These are phyloP conservation scores for Coemansia pectinata DNA, from an alignment of 192 early-diverging fungal species.

Conservation along the genomic window DNA sequence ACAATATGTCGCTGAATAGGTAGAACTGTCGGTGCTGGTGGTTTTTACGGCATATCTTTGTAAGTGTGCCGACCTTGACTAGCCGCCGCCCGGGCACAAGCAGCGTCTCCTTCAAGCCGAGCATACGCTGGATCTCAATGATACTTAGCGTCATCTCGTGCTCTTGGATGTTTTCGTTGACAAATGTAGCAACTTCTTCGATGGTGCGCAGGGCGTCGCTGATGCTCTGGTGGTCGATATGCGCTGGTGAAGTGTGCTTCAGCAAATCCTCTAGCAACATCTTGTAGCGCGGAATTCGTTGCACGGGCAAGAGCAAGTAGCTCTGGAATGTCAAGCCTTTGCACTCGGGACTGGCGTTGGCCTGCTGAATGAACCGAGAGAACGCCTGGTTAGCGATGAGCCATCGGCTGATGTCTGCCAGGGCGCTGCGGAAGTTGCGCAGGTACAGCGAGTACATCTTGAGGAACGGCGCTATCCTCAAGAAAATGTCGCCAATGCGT, in stretches of 20 bases:
- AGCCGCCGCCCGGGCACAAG: constrained; percentile 69
- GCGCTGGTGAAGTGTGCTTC: constrained; percentile 51
- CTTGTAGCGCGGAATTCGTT: constrained; percentile 55
- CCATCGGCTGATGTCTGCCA: constrained; percentile 42
- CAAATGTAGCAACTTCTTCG: constrained; percentile 68
- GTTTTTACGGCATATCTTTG: constrained; percentile 74
- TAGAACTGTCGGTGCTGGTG: constrained; percentile 73
- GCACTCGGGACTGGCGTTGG: constrained; percentile 44
- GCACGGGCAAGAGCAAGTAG: constrained; percentile 57
- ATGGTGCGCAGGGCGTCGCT: constrained; percentile 46
- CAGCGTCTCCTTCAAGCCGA: constrained; percentile 71
- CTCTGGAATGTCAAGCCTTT: constrained; percentile 57
- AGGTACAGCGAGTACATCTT: constrained; percentile 60
- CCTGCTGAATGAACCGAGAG: constrained; percentile 41
- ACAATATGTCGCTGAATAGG: constrained; percentile 75
- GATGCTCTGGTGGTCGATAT: constrained; percentile 54
- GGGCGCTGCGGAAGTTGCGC: constrained; percentile 57
- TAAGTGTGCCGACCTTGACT: constrained; percentile 63
- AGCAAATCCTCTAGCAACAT: constrained; percentile 58
- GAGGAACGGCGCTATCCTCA: constrained; percentile 52
- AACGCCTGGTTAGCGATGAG: constrained; percentile 36
- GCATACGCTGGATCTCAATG: constrained; percentile 66
- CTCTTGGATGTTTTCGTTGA: constrained; percentile 78
- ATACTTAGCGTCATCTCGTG: constrained; percentile 75
- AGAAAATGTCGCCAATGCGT: constrained; percentile 54